A percentile compares a stretch with the other conserved stretches of the same genome.
phyloP scores from a whole-genome alignment of 1,284 basidiomycete species.

The Farysia itapuensis region DNA sequence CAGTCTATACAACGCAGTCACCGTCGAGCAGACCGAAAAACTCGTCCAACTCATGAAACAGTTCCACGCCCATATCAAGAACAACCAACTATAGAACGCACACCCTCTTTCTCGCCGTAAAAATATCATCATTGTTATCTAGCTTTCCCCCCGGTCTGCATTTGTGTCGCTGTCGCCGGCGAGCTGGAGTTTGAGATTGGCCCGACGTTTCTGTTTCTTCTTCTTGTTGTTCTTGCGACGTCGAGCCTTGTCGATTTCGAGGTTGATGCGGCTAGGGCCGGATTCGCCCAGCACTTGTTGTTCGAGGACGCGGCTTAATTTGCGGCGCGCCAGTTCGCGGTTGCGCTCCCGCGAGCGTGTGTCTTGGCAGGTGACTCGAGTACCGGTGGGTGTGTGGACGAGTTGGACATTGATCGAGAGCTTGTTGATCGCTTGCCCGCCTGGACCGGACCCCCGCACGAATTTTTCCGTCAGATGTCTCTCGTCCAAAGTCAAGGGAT shows the following conservation, averaged over 20 bases:
- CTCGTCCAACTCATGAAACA: conserved; percentile 64
- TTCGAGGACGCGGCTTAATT: conserved; percentile 44
- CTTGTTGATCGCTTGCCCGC: conserved; percentile 59
- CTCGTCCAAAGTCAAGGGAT: conserved; percentile 50
- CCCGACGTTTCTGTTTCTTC: conserved; percentile 42
- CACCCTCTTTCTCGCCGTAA: no score
- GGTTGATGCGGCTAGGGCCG: conserved; percentile 29
- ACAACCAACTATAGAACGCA: conserved; percentile 18
- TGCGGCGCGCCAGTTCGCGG: conserved; percentile 42
- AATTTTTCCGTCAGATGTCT: conserved; percentile 50
- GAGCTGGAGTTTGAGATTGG: conserved; percentile 5
- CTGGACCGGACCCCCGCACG: conserved; percentile 54
- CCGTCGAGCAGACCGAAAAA: conserved; percentile 70
- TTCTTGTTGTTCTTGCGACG: conserved; percentile 40
- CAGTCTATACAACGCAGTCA: conserved; percentile 92
- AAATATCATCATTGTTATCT: no score
- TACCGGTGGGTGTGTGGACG: conserved; percentile 45
- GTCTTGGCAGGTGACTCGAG: conserved; percentile 50
- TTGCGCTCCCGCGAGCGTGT: conserved; percentile 46
- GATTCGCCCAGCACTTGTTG: conserved; percentile 28
- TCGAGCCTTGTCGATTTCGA: conserved; percentile 39
- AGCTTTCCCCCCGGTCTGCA: no score
- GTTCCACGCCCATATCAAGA: conserved; percentile 52
- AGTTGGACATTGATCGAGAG: conserved; percentile 49
- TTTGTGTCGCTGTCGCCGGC: no score